phyloP scores from a whole-genome alignment of 257 asterid species.

The Plectranthus barbatus region DNA sequence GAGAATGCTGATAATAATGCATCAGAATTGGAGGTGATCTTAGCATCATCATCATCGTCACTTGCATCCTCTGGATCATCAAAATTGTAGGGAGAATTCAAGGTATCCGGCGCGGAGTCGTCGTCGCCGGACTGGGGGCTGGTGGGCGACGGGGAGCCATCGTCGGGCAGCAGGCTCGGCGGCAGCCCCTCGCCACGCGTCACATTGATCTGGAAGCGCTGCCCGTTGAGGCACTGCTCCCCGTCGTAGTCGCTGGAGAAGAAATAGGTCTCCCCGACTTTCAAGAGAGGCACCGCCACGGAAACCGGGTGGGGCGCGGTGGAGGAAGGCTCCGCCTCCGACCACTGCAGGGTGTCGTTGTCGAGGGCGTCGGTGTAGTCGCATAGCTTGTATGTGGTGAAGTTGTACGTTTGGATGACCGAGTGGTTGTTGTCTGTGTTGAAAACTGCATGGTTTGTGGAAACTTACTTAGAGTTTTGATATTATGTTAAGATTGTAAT shows the following conservation, averaged over 20 bases:
- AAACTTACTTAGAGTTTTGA: no score
- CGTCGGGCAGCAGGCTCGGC: constrained; percentile 33
- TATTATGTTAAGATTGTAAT: no score
- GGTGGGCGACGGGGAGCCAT: constrained; percentile 38
- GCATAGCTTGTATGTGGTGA: constrained; percentile 49
- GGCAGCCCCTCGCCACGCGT: constrained; percentile 67
- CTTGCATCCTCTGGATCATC: constrained; percentile 46
- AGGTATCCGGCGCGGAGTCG: constrained; percentile 60
- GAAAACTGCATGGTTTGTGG: constrained; percentile 54
- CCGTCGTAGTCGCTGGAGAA: constrained; percentile 89
- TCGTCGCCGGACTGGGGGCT: constrained; percentile 48
- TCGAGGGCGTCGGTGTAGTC: constrained; percentile 35
- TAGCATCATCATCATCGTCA: constrained; percentile 27
- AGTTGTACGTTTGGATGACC: constrained; percentile 66
- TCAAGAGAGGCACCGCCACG: constrained; percentile 48
- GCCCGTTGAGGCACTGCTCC: constrained; percentile 70
- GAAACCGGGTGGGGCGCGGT: constrained; percentile 33
- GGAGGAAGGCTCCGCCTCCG: constrained; percentile 50
- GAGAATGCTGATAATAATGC: constrained; percentile 13
- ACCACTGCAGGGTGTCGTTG: constrained; percentile 67
- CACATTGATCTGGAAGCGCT: constrained; percentile 49
- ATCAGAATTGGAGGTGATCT: constrained; percentile 35
- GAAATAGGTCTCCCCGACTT: constrained; percentile 47
- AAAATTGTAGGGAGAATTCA: constrained; percentile 68
- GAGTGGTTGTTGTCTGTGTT: constrained; percentile 85